Evolutionary conservation across 2,329 filamentous ascomycete genomes (phyloP).

Genomic region (Emmonsiellopsis sp.): DNA sequence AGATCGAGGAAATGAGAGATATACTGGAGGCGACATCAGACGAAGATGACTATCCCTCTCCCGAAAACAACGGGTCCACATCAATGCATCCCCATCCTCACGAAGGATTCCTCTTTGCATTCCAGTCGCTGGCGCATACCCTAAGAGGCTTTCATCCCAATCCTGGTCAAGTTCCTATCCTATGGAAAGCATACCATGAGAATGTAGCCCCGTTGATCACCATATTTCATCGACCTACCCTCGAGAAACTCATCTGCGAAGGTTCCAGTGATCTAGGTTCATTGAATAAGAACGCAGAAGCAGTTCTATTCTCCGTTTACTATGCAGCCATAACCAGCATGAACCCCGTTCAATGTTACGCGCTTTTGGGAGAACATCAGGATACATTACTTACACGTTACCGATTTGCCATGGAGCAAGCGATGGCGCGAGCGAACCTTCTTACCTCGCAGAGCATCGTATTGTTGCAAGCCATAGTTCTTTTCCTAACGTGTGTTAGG

Average conservation of each 20-base stretch:
- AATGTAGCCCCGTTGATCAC: slow-evolving; percentile 55
- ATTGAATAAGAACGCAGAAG: slow-evolving; percentile 46
- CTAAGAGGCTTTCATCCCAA: slow-evolving; percentile 49
- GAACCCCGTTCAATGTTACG: slow-evolving; percentile 32
- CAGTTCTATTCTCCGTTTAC: slow-evolving; percentile 55
- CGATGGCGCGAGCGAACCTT: slow-evolving; percentile 53
- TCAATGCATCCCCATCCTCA: slow-evolving; percentile 34
- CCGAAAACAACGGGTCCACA: slow-evolving; percentile 30
- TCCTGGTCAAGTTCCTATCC: slow-evolving; percentile 39
- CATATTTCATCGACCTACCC: slow-evolving; percentile 49
- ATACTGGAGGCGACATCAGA: slow-evolving; percentile 50
- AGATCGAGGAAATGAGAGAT: slow-evolving; percentile 55
- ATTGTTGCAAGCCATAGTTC: slow-evolving; percentile 53
- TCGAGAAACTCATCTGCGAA: slow-evolving; percentile 43
- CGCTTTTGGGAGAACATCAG: slow-evolving; percentile 45
- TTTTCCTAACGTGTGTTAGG: slow-evolving; percentile 49
- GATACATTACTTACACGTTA: slow-evolving; percentile 44
- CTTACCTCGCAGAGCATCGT: slow-evolving; percentile 53
- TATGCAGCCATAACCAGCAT: slow-evolving; percentile 43
- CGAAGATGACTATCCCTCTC: slow-evolving; percentile 44
- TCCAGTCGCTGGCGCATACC: slow-evolving; percentile 48
- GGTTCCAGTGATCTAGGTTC: slow-evolving; percentile 42
- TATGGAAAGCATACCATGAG: slow-evolving; percentile 52
- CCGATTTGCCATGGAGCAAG: slow-evolving; percentile 56
- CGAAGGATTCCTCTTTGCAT: slow-evolving; percentile 54